Base-by-base conservation (phyloP, 116 monocot species). In the Trichopus zeylanicus region DNA sequence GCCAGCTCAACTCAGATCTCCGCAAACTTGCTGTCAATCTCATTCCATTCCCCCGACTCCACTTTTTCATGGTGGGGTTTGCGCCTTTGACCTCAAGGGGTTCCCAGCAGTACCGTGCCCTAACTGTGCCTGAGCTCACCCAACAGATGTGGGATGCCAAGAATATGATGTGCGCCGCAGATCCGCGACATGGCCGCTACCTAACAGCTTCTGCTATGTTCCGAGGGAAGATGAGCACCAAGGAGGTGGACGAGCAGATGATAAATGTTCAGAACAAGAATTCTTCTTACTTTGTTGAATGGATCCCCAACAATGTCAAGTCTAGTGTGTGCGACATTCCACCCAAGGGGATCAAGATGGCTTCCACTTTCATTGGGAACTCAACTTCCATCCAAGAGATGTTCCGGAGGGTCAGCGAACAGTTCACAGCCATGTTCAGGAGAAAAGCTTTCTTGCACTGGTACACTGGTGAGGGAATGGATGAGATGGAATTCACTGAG, bases 401-500 rank as follows among this genome's bases (percentile, higher is more conserved):
- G 79, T 79, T 79, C 65, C 46, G 79, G 37, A 59, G 79, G 53
- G 79, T 79, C 6, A 73, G 73, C 19, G 79, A 73, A 61, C 79
- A 79, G 73, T 79, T 79, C 65, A 79, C 79, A 0, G 73, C 79
- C 32, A 85, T 85, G 85, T 85, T 85, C 64, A 72, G 80, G 66
- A 70, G 84, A 64, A 84, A 84, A 65, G 84, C 84, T 57, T 84
- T 84, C 68, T 53, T 84, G 67, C 84, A 84, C 48, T 84, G 84
- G 80, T 84, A 84, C 57, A 84, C 80, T 4, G 84, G 84, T 0
- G 84, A 84, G 62, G 84, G 84, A 2, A 84, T 84, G 84, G 84
- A 84, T 28, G 79, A 85, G 76, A 83, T 74, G 74, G 74, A 75
- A 33, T 75, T 73, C 61, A 73, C 73, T 21, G 73, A 73, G 59